Conservation (phyloP, 805 yeast species). For the Yamadazyma ubonensis region DNA sequence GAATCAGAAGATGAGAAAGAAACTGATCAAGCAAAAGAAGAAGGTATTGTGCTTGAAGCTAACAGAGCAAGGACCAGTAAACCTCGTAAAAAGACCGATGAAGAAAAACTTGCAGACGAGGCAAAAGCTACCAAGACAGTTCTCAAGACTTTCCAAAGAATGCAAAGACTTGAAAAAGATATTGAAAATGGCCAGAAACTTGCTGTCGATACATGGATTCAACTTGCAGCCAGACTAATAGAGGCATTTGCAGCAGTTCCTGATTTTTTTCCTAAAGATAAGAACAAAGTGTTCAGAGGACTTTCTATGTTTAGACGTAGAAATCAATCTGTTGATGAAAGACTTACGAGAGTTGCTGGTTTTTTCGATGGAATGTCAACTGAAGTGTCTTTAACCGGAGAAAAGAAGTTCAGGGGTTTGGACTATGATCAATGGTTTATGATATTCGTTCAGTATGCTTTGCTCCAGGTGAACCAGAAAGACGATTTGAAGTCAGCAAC, state of each 20-base stretch:
- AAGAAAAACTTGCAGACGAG: constrained; percentile 56
- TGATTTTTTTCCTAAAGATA: constrained; percentile 76
- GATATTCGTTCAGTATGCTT: constrained; percentile 74
- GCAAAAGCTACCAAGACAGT: constrained; percentile 58
- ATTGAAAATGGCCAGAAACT: constrained; percentile 43
- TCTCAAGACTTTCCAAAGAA: constrained; percentile 51
- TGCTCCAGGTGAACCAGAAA: constrained; percentile 61
- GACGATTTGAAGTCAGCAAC: constrained; percentile 57
- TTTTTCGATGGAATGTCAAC: constrained; percentile 54
- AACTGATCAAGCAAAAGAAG: not conserved
- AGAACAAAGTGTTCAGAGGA: constrained; percentile 67
- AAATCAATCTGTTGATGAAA: constrained; percentile 64
- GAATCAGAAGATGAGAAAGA: not conserved
- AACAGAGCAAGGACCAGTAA: constrained; percentile 14
- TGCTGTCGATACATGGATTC: constrained; percentile 80
- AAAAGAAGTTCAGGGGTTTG: constrained; percentile 69
- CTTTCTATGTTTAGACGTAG: constrained; percentile 61
- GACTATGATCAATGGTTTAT: constrained; percentile 81
- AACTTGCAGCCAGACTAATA: constrained; percentile 75
- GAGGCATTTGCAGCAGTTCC: constrained; percentile 78
- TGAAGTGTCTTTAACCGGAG: constrained; percentile 44
- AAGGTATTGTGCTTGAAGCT: constrained; percentile 1
- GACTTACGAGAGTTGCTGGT: constrained; percentile 63
- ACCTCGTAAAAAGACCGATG: constrained; percentile 29
- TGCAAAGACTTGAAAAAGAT: constrained; percentile 48